Base-by-base conservation (phyloP, 139 green algal species). In the Pseudopediastrum boryanum region DNA sequence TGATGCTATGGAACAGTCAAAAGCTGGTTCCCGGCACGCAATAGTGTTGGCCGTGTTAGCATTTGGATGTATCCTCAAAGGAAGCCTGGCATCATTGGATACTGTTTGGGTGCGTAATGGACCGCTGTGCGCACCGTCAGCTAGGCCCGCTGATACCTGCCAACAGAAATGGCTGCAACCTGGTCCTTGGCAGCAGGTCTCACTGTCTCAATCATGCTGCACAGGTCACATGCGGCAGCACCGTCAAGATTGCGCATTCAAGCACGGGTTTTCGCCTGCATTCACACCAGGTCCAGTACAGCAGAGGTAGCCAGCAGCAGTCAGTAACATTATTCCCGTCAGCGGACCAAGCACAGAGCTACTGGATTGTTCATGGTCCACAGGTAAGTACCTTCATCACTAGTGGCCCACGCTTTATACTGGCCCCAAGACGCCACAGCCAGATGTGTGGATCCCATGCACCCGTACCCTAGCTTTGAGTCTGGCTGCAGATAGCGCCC, bases 221-320 rank as follows among this genome's bases (percentile, higher is more conserved):
- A 50, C 73, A 94, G 91, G 94, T 98, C 0, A 98, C 94, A 27
- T 98, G 93, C 62, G 93, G 94, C n/a, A 95, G 88, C 77, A 83
- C 92, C 0, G 82, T 98, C 63, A 98, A 98, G 83, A 86, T 98
- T n/a, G 48, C 89, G 56, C 90, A 97, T 48, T 66, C 71, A 0
- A 35, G 9, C 2, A 95, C 88, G 0, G 83, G 84, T 21, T 79
- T 84, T 10, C 51, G 88, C 31, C 79, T 99, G 56, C 93, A 99
- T 81, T 96, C 89, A 4, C 95, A 98, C 46, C 89, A 97, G 46
- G 90, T 97, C 21, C 70, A 78, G 0, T 98, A 98, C 74, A 93
- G 90, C 52, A 87, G 83, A 13, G 93, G 94, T 33, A 94, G 85
- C 68, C 91, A 92, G 13, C 95, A 98, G 81, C 95, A 98, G 74